A percentile compares a stretch with the other conserved stretches of the same genome.
Conservation (phyloP, 225 moss, liverwort and hornwort genomes). For the Pseudoscleropodium purum region DNA sequence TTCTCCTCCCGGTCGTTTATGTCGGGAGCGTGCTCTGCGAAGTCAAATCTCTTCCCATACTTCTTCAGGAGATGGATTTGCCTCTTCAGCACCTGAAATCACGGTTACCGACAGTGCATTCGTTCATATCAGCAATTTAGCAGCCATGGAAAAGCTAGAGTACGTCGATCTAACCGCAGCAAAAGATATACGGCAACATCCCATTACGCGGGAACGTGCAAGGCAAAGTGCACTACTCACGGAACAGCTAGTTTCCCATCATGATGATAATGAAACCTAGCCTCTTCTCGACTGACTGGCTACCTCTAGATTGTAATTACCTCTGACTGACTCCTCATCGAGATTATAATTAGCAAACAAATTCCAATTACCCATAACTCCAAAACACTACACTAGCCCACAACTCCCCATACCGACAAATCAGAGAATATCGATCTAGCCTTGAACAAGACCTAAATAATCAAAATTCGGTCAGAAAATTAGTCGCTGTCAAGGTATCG, state of each 20-base stretch:
- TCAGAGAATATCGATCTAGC: not conserved
- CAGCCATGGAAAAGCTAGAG: not conserved
- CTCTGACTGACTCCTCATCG: not conserved
- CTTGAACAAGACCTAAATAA: not conserved
- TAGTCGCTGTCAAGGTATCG: not conserved
- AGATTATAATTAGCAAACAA: not conserved
- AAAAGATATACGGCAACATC: not conserved
- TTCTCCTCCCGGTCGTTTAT: not conserved
- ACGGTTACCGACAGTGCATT: not conserved
- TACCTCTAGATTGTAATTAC: not conserved
- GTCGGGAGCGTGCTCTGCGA: not conserved
- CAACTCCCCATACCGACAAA: not conserved
- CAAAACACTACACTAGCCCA: not conserved
- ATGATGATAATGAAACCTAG: not conserved
- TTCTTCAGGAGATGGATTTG: slow-evolving; percentile 9
- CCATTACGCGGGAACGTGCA: not conserved
- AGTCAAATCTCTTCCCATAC: not conserved
- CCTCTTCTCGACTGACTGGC: not conserved
- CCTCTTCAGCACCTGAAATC: not conserved
- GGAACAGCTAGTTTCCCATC: not conserved
- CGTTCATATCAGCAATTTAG: not conserved
- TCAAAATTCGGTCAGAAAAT: not conserved
- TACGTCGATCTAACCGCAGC: not conserved
- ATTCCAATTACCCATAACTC: not conserved
- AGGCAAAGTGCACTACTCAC: not conserved